Base-by-base conservation (phyloP, 83 land plant genomes). In the Picea mariana region DNA sequence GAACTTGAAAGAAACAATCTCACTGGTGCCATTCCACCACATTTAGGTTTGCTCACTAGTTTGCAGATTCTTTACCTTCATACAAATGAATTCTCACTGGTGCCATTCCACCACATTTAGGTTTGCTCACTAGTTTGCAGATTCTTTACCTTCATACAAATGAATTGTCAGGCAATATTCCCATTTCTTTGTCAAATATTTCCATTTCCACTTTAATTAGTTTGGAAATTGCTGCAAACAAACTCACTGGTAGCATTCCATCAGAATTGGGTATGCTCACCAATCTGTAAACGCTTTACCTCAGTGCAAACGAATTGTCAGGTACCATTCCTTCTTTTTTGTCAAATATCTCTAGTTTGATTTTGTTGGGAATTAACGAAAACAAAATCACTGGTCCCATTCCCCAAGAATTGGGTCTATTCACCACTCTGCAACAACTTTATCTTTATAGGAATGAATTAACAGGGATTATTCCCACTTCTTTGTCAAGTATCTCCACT, bases 221-320 rank as follows among this genome's bases (percentile, higher is more conserved):
- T 40, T 40, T 40, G 44, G 44, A 5, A 20, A 65, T 92, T 2
- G 6, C 11, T 2, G 2, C 17, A 13, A 92, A 89, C 26, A 3
- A 8, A 6, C 80, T 90, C 69, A 79, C 58, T 63, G 92, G 92
- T 0, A 9, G 24, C 4, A 65, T 92, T 21, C 90, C 89, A 0
- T 8, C 0, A 1, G 79, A 84, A 11, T 3, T 91, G 1, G 78
- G 71, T 24, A 85, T 80, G 40, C 77, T 87, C 24, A 40, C 44
- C 44, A 40, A 40, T 40, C 44, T 40, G 44, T 4, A 40, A 40
- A 40, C 44, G 44, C 44, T 40, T 40, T 40, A 40, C 67, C 67
- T 65, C 67, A 18, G 23, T 21, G 20, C 5, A 3, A 20, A 18
- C 11, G 23, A 18, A 20, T 21, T 65, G 4, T 65, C 67, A 18